Base-by-base conservation (phyloP, 2,329 filamentous ascomycete species). In the Zelopaecilomyces penicillatus region DNA sequence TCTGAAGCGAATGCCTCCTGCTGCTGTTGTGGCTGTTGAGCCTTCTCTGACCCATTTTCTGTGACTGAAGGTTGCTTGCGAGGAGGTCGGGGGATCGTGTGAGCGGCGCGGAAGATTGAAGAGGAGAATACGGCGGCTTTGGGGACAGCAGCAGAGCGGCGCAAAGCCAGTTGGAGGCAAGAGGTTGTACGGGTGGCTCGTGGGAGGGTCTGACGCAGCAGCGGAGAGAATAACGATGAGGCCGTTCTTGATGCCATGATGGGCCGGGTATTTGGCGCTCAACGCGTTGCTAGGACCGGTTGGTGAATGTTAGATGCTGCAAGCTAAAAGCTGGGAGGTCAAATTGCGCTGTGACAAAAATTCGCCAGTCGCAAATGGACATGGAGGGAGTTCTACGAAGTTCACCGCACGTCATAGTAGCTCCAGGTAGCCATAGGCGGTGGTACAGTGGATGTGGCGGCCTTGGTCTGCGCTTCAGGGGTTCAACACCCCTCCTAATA, bases 11-110 rank as follows among this genome's bases (percentile, higher is more conserved):
- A 19, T 19, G 19, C 19, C 19, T 19, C 19, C 19, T 19, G 19
- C 19, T 19, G 19, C 19, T 19, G 42, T 48, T 7, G 50, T 46
- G 31, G 46, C 35, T 29, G 48, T 32, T 9, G 47, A 42, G 34
- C 28, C 41, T 30, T 6, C 44, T 26, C 44, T 32, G 42, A 27
- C 31, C 12, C n/a, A 10, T 34, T 28, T 33, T 7, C 33, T 40
- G 6, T 31, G 41, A n/a, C 35, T 31, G 44, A 31, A 44, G 38
- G 11, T 19, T 43, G 30, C 8, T 42, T 43, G 10, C 28, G 48
- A 4, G 61, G 57, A 4, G 63, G 64, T 4, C 58, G 56, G n/a
- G 64, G 65, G 46, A 67, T 66, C 29, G 59, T 56, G 50, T 67
- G 65, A 5, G 58, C 59, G 44, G 56, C 53, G 50, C 63, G 60